Percentiles rank a stretch among this genome's conserved stretches.
phyloP scores from a whole-genome alignment of 768 basidiomycete species.

The Multifurca ochricompacta region DNA sequence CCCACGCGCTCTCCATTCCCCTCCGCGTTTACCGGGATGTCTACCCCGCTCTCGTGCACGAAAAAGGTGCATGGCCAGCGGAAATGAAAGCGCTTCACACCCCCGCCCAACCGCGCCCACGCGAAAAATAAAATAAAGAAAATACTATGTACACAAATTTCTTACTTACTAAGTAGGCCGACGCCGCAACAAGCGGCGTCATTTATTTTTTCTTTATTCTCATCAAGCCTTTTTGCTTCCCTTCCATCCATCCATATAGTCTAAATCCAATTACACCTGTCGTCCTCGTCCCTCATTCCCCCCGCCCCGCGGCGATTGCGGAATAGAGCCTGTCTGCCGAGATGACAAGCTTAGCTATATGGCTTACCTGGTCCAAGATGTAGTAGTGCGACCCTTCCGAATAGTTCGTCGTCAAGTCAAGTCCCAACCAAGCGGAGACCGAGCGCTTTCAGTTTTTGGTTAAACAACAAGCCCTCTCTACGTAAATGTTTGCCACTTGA shows the following conservation, averaged over 20 bases:
- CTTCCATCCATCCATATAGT: not conserved
- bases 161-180: not conserved
- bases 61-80: not conserved
- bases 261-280: conserved; percentile 3
- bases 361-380: too few relatives aligned
- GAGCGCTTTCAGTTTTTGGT: not conserved
- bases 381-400: not conserved
- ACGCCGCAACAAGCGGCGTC: not conserved
- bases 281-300: not conserved
- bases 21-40: conserved; percentile 5
- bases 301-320: not conserved
- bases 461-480: not conserved
- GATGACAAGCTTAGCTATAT: not conserved
- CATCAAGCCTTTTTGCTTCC: not conserved
- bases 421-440: not conserved
- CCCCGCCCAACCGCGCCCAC: not conserved
- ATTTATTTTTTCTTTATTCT: not conserved
- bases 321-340: not conserved
- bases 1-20: not conserved
- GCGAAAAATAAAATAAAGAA: not conserved
- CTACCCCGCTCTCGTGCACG: not conserved
- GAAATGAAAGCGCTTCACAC: conserved; percentile 9
- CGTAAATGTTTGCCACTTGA: conserved; percentile 2
- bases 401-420: conserved; percentile 8
- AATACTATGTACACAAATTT: not conserved